Conservation (phyloP, 2,329 filamentous ascomycete genomes). For the Xylariomycetidae sp. region DNA sequence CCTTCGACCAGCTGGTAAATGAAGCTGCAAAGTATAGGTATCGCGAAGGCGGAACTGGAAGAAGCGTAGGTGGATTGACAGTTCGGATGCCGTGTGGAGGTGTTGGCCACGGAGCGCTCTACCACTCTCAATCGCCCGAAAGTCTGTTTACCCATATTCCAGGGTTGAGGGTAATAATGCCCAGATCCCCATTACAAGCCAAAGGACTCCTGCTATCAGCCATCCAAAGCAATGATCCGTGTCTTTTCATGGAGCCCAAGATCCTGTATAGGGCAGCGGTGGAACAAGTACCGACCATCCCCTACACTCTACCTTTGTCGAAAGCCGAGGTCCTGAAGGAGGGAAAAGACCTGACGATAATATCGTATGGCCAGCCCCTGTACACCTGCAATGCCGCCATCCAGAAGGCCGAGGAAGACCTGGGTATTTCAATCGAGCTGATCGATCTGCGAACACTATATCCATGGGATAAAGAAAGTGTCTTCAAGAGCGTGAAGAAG, state of each 20-base stretch:
- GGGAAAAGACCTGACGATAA: slow-evolving; percentile 74
- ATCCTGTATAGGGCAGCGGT: slow-evolving; percentile 87
- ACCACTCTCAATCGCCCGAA: slow-evolving; percentile 89
- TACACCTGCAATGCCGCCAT: slow-evolving; percentile 80
- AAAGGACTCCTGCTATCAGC: slow-evolving; percentile 78
- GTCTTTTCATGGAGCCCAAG: slow-evolving; percentile 92
- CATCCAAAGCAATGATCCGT: slow-evolving; percentile 78
- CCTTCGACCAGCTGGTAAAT: slow-evolving; percentile 91
- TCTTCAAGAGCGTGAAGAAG: slow-evolving; percentile 79
- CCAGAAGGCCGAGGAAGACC: slow-evolving; percentile 66
- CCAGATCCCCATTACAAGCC: slow-evolving; percentile 78
- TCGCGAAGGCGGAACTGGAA: slow-evolving; percentile 56
- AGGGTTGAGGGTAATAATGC: slow-evolving; percentile 79
- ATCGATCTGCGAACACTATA: slow-evolving; percentile 87
- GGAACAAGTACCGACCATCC: slow-evolving; percentile 78
- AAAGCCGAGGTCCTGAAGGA: slow-evolving; percentile 81
- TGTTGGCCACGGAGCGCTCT: slow-evolving; percentile 81
- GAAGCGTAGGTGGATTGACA: slow-evolving; percentile 71
- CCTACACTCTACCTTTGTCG: slow-evolving; percentile 79
- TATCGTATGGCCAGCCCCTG: slow-evolving; percentile 86
- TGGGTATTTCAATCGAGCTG: slow-evolving; percentile 74
- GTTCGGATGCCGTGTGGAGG: slow-evolving; percentile 87
- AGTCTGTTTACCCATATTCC: slow-evolving; percentile 84
- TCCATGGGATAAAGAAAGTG: slow-evolving; percentile 81
- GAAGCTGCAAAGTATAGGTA: slow-evolving; percentile 88